Conservation (phyloP, 352 stramenopile genomes). For the Phytopythium boreale region DNA sequence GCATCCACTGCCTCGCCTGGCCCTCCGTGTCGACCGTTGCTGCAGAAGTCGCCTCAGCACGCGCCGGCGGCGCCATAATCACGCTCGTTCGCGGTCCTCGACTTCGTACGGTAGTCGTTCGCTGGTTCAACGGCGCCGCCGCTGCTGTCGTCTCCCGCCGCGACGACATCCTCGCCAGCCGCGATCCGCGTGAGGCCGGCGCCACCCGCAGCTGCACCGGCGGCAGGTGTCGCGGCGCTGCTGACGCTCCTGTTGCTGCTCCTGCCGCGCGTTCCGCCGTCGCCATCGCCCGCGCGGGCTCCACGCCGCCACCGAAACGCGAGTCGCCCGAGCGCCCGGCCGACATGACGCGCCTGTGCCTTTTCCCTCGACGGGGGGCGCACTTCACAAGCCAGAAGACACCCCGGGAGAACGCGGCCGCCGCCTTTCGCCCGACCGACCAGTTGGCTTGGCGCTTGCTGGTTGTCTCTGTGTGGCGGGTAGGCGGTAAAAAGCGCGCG, state of each 20-base stretch:
- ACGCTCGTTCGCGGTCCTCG: background rate
- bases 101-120: background rate
- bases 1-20: conserved; percentile 3
- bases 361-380: background rate
- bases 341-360: background rate
- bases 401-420: background rate
- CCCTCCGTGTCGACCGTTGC: background rate
- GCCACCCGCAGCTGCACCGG: conserved; percentile 5
- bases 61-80: background rate
- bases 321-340: background rate
- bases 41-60: background rate
- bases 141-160: background rate
- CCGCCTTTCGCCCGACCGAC: background rate
- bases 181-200: background rate
- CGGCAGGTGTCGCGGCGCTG: background rate
- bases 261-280: background rate
- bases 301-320: background rate
- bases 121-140: background rate
- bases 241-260: background rate
- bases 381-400: background rate
- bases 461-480: conserved; percentile 1
- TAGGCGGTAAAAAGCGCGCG: conserved; percentile 4
- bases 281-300: background rate
- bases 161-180: background rate
- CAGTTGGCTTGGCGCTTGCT: background rate